Percentiles rank a stretch among this genome's conserved stretches.
These are phyloP conservation scores for Eucalyptus regnans DNA, from an alignment of 345 rosid genomes.

Conservation along the genomic window DNA sequence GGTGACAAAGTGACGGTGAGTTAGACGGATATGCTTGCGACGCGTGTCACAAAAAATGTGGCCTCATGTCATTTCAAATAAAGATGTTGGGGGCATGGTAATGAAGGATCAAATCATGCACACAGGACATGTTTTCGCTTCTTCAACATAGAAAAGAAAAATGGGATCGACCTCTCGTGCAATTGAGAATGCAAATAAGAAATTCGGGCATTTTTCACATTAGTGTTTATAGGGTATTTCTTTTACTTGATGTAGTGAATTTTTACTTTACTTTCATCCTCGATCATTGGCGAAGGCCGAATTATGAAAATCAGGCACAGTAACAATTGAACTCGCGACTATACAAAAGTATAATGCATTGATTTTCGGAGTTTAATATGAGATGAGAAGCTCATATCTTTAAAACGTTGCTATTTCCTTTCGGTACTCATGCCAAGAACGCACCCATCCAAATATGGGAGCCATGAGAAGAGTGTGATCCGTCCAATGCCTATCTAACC, in stretches of 20 bases:
- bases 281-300: not conserved
- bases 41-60: not conserved
- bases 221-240: not conserved
- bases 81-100: not conserved
- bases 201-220: not conserved
- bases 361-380: not conserved
- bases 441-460: not conserved
- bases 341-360: not conserved
- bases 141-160: not conserved
- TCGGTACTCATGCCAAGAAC: not conserved
- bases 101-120: not conserved
- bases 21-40: not conserved
- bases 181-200: not conserved
- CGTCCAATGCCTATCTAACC: not conserved
- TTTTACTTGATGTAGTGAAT: not conserved
- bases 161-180: not conserved
- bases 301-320: not conserved
- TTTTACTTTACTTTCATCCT: not conserved
- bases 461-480: not conserved
- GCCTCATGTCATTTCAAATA: not conserved
- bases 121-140: fast-evolving
- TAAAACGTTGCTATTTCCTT: not conserved
- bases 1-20: fast-evolving
- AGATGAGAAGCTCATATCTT: not conserved
- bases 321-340: not conserved